Conservation (phyloP, 1,284 basidiomycete genomes). For the Cryptococcus neoformans region DNA sequence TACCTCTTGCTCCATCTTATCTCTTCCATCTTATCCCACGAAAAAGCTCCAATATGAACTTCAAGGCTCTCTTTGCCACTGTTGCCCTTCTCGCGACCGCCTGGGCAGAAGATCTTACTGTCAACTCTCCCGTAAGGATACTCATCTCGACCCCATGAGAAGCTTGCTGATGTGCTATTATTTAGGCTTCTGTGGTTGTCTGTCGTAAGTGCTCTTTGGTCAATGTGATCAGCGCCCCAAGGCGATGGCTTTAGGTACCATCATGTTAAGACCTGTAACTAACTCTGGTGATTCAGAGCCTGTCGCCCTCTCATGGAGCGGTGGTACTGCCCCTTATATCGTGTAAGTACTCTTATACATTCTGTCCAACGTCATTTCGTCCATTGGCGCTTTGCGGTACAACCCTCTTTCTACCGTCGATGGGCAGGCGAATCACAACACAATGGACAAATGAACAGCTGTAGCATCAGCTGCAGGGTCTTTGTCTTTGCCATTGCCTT, state of each 20-base stretch:
- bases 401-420: too few relatives aligned
- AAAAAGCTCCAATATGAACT: constrained; percentile 22
- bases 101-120: constrained; percentile 48
- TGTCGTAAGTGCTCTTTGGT: constrained; percentile 49
- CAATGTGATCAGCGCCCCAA: neutral
- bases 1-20: neutral
- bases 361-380: too few relatives aligned
- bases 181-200: constrained; percentile 3
- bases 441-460: too few relatives aligned
- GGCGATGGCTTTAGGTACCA: neutral
- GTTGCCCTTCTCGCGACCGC: constrained; percentile 33
- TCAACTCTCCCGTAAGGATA: constrained; percentile 59
- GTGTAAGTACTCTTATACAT: constrained; percentile 43
- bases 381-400: too few relatives aligned
- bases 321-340: constrained; percentile 62
- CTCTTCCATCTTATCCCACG: neutral
- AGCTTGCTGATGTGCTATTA: neutral
- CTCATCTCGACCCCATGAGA: neutral
- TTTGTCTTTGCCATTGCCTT: too few relatives aligned
- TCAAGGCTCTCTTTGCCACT: constrained; percentile 16
- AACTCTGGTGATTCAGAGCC: constrained; percentile 20
- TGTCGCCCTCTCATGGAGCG: constrained; percentile 56
- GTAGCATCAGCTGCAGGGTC: too few relatives aligned
- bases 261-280: neutral
- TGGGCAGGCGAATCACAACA: too few relatives aligned